phyloP scores from a whole-genome alignment of 208 protist species.

The Trypanosoma conorhini region DNA sequence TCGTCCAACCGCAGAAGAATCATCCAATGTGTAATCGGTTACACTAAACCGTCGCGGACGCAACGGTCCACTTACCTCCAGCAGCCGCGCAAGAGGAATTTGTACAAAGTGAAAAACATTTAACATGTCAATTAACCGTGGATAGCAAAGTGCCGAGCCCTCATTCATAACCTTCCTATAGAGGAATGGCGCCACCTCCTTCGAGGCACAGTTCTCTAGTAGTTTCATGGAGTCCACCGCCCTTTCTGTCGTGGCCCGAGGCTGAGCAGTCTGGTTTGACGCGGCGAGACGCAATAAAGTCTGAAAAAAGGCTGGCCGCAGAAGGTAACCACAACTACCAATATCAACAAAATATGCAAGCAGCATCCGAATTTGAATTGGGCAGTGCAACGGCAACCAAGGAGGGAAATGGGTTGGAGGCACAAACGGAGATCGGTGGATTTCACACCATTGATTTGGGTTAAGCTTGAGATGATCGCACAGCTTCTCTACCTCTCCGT shows the following conservation, averaged over 20 bases:
- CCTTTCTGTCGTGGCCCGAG: constrained; percentile 8
- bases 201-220: constrained; percentile 50
- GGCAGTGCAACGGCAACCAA: constrained; percentile 69
- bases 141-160: constrained; percentile 59
- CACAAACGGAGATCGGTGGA: constrained; percentile 82
- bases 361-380: constrained; percentile 64
- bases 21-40: constrained; percentile 27
- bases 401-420: constrained; percentile 73
- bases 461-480: constrained; percentile 54
- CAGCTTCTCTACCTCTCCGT: constrained; percentile 44
- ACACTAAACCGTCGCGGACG: constrained; percentile 77
- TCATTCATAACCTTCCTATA: constrained; percentile 58
- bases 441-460: constrained; percentile 55
- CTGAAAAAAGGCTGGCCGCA: constrained; percentile 77
- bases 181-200: constrained; percentile 41
- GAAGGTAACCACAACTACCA: constrained; percentile 76
- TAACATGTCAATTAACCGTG: constrained; percentile 70
- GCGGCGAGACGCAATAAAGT: constrained; percentile 57
- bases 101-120: constrained; percentile 72
- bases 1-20: neutral
- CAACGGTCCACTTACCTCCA: constrained; percentile 77
- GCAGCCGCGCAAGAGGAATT: constrained; percentile 68
- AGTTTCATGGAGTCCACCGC: constrained; percentile 33
- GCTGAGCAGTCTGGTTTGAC: constrained; percentile 15
- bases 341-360: constrained; percentile 83